phyloP scores from a whole-genome alignment of 2,329 filamentous ascomycete genomes.

The Cladosporium austrohemisphaericum region DNA sequence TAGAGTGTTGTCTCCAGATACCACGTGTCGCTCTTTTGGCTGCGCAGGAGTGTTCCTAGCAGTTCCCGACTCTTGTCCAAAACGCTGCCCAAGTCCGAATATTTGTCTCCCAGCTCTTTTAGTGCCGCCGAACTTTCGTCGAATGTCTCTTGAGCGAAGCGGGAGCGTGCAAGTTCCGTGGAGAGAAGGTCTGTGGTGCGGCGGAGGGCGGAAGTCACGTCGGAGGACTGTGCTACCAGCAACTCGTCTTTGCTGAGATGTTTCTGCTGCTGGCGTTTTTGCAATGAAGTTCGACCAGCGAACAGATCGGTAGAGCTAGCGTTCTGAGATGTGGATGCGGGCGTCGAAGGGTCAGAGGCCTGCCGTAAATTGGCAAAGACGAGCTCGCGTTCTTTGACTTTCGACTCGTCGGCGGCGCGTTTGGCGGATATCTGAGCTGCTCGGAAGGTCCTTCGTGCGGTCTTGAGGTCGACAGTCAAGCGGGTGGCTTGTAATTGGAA shows the following conservation, averaged over 20 bases:
- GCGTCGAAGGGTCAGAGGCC: conserved; percentile 30
- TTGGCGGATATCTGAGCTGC: conserved; percentile 78
- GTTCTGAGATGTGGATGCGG: conserved; percentile 17
- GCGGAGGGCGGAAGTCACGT: conserved; percentile 79
- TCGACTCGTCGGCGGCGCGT: conserved; percentile 67
- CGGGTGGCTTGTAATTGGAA: conserved; percentile 62
- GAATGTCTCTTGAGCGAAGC: conserved; percentile 86
- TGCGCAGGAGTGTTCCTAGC: conserved; percentile 72
- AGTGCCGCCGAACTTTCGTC: conserved; percentile 79
- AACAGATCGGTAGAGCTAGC: conserved; percentile 35
- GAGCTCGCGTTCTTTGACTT: conserved; percentile 70
- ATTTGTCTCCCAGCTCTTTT: conserved; percentile 74
- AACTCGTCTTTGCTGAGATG: conserved; percentile 67
- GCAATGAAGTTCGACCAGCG: conserved; percentile 28
- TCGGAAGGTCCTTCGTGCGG: conserved; percentile 66
- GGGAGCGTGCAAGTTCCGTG: conserved; percentile 76
- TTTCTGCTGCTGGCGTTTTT: conserved; percentile 35
- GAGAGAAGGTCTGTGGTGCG: conserved; percentile 85
- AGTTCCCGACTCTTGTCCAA: conserved; percentile 71
- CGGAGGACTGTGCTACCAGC: conserved; percentile 68
- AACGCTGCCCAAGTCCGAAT: conserved; percentile 73
- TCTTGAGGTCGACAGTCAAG: conserved; percentile 66
- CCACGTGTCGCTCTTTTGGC: conserved; percentile 96
- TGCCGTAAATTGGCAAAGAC: conserved; percentile 64
- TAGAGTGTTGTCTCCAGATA: conserved; percentile 90